Evolutionary conservation across 2,329 filamentous ascomycete genomes (phyloP).

Genomic region (Monosporascus sp.): DNA sequence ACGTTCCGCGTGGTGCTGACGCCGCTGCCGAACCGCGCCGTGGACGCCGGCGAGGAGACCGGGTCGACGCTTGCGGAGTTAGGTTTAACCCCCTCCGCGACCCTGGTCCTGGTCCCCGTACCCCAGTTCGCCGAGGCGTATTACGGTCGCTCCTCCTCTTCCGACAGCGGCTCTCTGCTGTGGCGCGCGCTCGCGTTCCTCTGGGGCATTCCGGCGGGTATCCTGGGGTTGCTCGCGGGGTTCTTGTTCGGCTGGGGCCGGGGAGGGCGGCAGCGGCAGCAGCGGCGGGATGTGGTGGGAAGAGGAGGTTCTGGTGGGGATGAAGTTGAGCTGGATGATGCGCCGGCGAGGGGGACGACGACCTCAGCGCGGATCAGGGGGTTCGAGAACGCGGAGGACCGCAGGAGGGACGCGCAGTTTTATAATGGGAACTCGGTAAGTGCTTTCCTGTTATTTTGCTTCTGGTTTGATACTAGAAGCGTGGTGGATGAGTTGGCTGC

Average conservation of each 20-base stretch:
- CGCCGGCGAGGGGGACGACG: constrained; percentile 19
- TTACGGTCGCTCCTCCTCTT: constrained; percentile 15
- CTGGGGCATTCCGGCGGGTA: constrained; percentile 16
- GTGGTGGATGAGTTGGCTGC: constrained; percentile 6
- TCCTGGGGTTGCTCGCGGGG: constrained; percentile 16
- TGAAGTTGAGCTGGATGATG: constrained; percentile 23
- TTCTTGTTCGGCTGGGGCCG: constrained; percentile 16
- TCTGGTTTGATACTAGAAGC: background rate
- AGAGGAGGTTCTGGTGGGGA: constrained; percentile 7
- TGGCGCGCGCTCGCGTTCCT: constrained; percentile 14
- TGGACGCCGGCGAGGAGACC: constrained; percentile 71
- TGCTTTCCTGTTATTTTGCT: constrained; percentile 6
- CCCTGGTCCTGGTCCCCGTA: constrained; percentile 73
- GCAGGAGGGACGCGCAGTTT: constrained; percentile 60
- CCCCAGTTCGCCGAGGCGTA: constrained; percentile 31
- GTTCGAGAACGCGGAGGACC: constrained; percentile 48
- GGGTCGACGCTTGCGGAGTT: constrained; percentile 58
- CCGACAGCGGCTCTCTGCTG: constrained; percentile 32
- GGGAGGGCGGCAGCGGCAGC: background rate
- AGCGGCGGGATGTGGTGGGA: background rate
- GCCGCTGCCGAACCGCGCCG: constrained; percentile 67
- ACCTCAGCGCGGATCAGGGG: constrained; percentile 36
- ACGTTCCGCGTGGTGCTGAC: constrained; percentile 80
- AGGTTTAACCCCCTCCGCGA: constrained; percentile 72
- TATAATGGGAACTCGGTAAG: constrained; percentile 90